These are phyloP conservation scores for Tremellales sp. DNA, from an alignment of 1,284 basidiomycete species.

Conservation along the genomic window DNA sequence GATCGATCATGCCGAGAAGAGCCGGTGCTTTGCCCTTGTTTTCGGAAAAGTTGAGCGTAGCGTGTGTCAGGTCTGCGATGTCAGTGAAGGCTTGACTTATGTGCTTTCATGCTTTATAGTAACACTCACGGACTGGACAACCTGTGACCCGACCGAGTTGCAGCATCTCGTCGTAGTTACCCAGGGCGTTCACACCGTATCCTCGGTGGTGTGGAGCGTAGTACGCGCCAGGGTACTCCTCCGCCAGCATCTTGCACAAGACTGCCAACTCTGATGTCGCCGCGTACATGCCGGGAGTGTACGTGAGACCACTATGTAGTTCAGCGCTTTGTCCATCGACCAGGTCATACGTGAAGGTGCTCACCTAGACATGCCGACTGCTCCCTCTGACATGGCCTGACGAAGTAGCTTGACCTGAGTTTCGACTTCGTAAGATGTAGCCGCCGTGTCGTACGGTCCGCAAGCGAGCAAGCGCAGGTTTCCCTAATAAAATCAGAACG, in stretches of 20 bases:
- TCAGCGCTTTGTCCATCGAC: not conserved
- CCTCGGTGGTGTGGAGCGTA: conserved; percentile 46
- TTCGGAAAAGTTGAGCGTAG: conserved; percentile 44
- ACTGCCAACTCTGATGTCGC: conserved; percentile 37
- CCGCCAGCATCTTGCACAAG: conserved; percentile 27
- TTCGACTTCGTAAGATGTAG: conserved; percentile 24
- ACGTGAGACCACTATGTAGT: conserved; percentile 38
- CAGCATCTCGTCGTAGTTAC: conserved; percentile 44
- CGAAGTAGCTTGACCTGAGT: conserved; percentile 31
- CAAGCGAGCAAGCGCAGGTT: conserved; percentile 42
- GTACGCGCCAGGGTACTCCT: conserved; percentile 35
- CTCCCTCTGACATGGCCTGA: conserved; percentile 36
- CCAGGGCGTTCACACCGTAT: conserved; percentile 39
- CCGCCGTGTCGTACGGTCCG: conserved; percentile 33
- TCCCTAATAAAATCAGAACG: conserved; percentile 22
- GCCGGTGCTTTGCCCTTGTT: conserved; percentile 37
- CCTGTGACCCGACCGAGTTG: conserved; percentile 30
- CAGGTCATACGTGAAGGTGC: not conserved
- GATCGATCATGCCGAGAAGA: conserved; percentile 36
- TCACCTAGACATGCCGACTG: conserved; percentile 44
- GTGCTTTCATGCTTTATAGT: too few relatives aligned
- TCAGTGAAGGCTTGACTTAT: not conserved
- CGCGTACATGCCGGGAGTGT: conserved; percentile 49
- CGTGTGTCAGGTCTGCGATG: conserved; percentile 43
- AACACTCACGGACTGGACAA: conserved; percentile 34